phyloP scores from a whole-genome alignment of 1,284 basidiomycete genomes.

The Ganoderma sinense region DNA sequence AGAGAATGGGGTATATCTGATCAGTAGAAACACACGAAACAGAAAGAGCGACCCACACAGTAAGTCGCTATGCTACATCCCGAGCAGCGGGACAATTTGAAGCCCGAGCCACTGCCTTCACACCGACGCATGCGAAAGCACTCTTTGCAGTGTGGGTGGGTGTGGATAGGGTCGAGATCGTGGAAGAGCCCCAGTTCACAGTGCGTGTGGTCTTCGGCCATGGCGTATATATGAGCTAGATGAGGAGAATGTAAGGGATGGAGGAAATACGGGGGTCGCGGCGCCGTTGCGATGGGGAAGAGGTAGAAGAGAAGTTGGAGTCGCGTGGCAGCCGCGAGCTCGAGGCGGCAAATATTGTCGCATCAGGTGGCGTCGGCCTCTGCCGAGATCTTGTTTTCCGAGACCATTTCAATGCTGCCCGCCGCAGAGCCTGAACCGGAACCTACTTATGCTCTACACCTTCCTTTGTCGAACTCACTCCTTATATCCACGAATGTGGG shows the following conservation, averaged over 20 bases:
- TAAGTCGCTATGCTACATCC: not conserved
- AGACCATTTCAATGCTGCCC: no score
- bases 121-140: slow-evolving; percentile 19
- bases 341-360: no score
- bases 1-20: not conserved
- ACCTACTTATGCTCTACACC: no score
- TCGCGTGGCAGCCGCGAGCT: no score
- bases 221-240: not conserved
- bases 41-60: not conserved
- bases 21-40: not conserved
- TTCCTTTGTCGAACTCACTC: no score
- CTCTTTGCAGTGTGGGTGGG: slow-evolving; percentile 16
- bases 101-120: slow-evolving; percentile 7
- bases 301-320: not conserved
- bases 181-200: slow-evolving; percentile 14
- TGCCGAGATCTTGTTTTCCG: not conserved
- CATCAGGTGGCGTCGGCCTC: not conserved
- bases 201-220: slow-evolving; percentile 4
- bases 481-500: no score
- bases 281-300: not conserved
- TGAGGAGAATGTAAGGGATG: no score
- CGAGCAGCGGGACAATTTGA: not conserved
- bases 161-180: slow-evolving; percentile 7
- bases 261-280: not conserved
- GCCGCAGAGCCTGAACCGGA: no score